Evolutionary conservation across 2,329 filamentous ascomycete species (phyloP).

Genomic region (Acrocalymma vagum): DNA sequence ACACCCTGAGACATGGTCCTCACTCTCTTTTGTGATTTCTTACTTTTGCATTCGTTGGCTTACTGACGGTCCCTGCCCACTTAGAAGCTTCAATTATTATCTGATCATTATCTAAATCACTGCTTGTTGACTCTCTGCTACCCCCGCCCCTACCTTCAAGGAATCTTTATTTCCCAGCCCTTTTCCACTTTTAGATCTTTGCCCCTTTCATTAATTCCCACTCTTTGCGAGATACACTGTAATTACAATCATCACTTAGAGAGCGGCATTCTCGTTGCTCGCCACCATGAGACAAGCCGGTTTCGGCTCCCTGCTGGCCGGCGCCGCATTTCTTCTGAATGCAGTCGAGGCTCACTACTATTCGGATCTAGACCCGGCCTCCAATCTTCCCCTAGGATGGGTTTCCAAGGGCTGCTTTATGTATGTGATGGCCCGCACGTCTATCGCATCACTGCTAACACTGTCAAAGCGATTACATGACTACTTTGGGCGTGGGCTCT

Average conservation of each 20-base stretch:
- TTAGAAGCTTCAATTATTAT: not conserved
- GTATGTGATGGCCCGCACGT: constrained; percentile 6
- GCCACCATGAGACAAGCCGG: constrained; percentile 19
- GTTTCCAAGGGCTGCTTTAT: constrained; percentile 26
- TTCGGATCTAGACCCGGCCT: constrained; percentile 5
- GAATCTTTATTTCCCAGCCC: not conserved
- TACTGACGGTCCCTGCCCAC: not conserved
- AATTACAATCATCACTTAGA: too few species aligned
- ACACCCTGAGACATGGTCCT: not conserved
- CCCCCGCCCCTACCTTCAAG: too few species aligned
- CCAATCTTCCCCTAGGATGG: constrained; percentile 17
- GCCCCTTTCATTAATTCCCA: not conserved
- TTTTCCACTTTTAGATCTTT: not conserved
- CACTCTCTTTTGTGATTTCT: constrained; percentile 3
- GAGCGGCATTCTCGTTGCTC: too few species aligned
- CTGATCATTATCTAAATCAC: too few species aligned
- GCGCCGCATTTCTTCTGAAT: constrained; percentile 16
- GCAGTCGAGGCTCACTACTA: constrained; percentile 10
- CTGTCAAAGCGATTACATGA: not conserved
- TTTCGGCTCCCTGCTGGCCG: constrained; percentile 24
- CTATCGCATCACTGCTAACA: not conserved
- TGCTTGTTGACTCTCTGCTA: too few species aligned
- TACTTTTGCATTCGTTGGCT: constrained; percentile 1
- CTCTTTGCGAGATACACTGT: too few species aligned
- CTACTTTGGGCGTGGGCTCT: too few species aligned